Conservation (phyloP, 768 basidiomycete species). For the Boletus subcaerulescens region DNA sequence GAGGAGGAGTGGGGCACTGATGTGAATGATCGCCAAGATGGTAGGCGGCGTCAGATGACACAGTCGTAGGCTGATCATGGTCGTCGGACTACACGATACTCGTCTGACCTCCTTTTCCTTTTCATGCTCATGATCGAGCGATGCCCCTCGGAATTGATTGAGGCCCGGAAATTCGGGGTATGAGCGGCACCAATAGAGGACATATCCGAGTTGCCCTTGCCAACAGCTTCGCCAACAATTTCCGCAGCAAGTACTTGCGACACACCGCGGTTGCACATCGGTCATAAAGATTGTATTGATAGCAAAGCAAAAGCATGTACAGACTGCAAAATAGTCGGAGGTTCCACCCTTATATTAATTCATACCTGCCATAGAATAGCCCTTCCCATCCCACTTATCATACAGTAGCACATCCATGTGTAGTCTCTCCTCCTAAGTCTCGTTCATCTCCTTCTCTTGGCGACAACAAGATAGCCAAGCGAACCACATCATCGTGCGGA, state of each 20-base stretch:
- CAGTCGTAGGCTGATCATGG: no score
- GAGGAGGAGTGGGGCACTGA: background rate
- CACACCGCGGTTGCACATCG: no score
- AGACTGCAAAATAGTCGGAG: conserved; percentile 17
- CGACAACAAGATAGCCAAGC: conserved; percentile 74
- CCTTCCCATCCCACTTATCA: conserved; percentile 14
- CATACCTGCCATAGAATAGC: conserved; percentile 28
- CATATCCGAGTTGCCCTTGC: no score
- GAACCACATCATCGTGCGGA: conserved; percentile 93
- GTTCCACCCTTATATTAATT: conserved; percentile 29
- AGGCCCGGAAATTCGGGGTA: no score
- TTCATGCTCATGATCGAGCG: no score
- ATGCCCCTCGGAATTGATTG: no score
- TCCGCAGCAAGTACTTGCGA: no score
- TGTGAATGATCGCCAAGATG: conserved; percentile 1
- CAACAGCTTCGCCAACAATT: no score
- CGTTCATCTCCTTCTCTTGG: conserved; percentile 43
- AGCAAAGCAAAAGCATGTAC: conserved; percentile 27
- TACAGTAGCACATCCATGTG: conserved; percentile 15
- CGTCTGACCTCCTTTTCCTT: no score
- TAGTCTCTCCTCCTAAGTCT: conserved; percentile 19
- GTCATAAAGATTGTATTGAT: conserved; percentile 10
- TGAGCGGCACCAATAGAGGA: no score
- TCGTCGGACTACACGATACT: no score
- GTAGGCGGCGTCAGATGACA: background rate